Evolutionary conservation across 768 basidiomycete species (phyloP).

Genomic region (Phanerochaete sordida): DNA sequence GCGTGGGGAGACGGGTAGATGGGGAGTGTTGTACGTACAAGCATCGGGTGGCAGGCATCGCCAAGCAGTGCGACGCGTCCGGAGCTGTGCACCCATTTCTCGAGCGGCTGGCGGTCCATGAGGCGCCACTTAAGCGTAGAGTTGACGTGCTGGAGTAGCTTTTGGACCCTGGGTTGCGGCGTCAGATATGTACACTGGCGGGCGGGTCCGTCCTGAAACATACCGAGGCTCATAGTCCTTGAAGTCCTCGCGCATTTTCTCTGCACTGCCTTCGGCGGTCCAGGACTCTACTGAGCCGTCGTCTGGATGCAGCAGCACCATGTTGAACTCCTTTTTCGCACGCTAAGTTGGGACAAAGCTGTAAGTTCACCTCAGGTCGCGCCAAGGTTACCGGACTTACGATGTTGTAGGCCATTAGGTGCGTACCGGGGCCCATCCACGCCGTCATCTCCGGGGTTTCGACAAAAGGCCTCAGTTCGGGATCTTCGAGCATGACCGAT

Average conservation of each 20-base stretch:
- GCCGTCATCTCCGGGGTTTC: constrained; percentile 50
- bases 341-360: constrained; percentile 19
- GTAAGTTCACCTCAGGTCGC: background rate
- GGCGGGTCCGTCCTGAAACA: constrained; percentile 1
- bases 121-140: constrained; percentile 40
- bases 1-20: background rate
- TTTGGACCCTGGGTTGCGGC: constrained; percentile 31
- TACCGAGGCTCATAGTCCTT: constrained; percentile 39
- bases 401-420: constrained; percentile 44
- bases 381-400: constrained; percentile 24
- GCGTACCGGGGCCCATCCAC: constrained; percentile 56
- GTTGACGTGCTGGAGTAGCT: constrained; percentile 32
- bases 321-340: constrained; percentile 32
- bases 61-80: constrained; percentile 35
- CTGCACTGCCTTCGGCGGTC: constrained; percentile 39
- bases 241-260: constrained; percentile 40
- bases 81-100: constrained; percentile 35
- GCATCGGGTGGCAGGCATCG: constrained; percentile 42
- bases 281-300: constrained; percentile 39
- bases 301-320: constrained; percentile 36
- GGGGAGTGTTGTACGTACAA: constrained; percentile 22
- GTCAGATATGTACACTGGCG: background rate
- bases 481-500: constrained; percentile 42
- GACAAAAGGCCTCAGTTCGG: constrained; percentile 46
- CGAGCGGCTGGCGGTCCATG: constrained; percentile 38